phyloP scores from a whole-genome alignment of 441 rosid genomes.

The Flueggea neowawraea region DNA sequence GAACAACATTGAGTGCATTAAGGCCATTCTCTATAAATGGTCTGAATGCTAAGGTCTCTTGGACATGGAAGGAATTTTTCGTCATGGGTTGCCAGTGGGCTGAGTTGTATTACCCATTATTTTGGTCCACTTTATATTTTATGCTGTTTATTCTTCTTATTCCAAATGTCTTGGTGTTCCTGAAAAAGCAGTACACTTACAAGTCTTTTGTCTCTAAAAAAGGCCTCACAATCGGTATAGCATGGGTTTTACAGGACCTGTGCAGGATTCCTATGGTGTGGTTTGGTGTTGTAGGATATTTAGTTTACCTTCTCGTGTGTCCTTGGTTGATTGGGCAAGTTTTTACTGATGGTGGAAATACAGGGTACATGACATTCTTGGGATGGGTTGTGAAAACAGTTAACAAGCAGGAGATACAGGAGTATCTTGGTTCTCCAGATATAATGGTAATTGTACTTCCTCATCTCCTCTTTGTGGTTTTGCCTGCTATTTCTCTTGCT shows the following conservation, averaged over 20 bases:
- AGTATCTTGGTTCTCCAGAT: slow-evolving; percentile 74
- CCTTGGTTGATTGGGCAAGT: slow-evolving; percentile 86
- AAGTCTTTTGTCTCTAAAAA: slow-evolving; percentile 41
- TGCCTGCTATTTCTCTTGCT: slow-evolving; percentile 52
- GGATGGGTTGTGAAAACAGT: slow-evolving; percentile 68
- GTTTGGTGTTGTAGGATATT: slow-evolving; percentile 61
- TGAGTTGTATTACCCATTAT: slow-evolving; percentile 60
- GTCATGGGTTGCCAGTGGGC: slow-evolving; percentile 94
- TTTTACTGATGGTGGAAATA: slow-evolving; percentile 46
- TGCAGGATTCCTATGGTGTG: slow-evolving; percentile 61
- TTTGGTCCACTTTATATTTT: slow-evolving; percentile 51
- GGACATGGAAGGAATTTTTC: slow-evolving; percentile 93
- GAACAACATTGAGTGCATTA: slow-evolving; percentile 52
- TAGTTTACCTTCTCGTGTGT: slow-evolving; percentile 58
- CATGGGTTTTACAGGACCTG: slow-evolving; percentile 75
- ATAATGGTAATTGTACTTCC: slow-evolving; percentile 84
- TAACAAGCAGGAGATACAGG: slow-evolving; percentile 26
- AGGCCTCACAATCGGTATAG: slow-evolving; percentile 39
- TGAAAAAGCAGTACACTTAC: slow-evolving; percentile 52
- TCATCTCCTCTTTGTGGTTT: slow-evolving; percentile 59
- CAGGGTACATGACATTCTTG: slow-evolving; percentile 77
- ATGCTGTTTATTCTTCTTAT: slow-evolving; percentile 47
- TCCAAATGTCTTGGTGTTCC: slow-evolving; percentile 48
- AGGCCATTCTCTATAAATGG: slow-evolving; percentile 85
- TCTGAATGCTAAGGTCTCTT: slow-evolving; percentile 47